Base-by-base conservation (phyloP, 2,329 filamentous ascomycete genomes). In the Rhynchosporium graminicola region DNA sequence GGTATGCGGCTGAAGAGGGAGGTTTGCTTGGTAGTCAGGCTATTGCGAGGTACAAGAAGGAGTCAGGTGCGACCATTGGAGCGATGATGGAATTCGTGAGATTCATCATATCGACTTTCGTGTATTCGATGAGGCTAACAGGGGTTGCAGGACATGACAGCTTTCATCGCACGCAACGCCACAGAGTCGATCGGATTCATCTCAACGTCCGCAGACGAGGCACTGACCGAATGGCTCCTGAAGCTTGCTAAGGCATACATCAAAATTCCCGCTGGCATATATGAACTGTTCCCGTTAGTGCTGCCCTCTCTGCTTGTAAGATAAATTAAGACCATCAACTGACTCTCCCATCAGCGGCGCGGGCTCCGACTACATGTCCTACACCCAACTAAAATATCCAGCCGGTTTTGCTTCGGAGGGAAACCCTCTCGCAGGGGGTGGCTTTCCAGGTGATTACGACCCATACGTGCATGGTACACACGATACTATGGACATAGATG, bases 1-100 rank as follows among this genome's bases (percentile, higher is more conserved):
- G 88, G 88, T 92, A 91, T 76, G 87, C 84, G n/a, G 89, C 88
- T 0, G 89, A 92, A 72, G 89, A 92, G 72, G 88, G 87, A 15
- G 89, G 89, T 10, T 80, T 92, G 57, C 71, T 79, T 6, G 77
- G 77, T 52, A 61, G 59, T 46, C 87, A 90, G 71, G 87, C 85
- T 8, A 84, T 91, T 71, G 91, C 56, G 36, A 58, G 40, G 46
- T 62, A 52, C 36, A 67, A 65, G 59, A 61, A 57, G 36, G 59
- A 57, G 51, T 26, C 26, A 15, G 33, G 51, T 7, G 59, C 59
- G 2, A 26, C 59, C 8, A 61, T 61, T 36, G 59, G 59, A 4
- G 59, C 59, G 2, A 61, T 61, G 59, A 61, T 61, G 51, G 59
- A 61, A 36, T 61, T 61, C 51, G 59, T 61, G 43, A 61, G 28